Conservation (phyloP, 306 rosid species). For the Casuarina equisetifolia region DNA sequence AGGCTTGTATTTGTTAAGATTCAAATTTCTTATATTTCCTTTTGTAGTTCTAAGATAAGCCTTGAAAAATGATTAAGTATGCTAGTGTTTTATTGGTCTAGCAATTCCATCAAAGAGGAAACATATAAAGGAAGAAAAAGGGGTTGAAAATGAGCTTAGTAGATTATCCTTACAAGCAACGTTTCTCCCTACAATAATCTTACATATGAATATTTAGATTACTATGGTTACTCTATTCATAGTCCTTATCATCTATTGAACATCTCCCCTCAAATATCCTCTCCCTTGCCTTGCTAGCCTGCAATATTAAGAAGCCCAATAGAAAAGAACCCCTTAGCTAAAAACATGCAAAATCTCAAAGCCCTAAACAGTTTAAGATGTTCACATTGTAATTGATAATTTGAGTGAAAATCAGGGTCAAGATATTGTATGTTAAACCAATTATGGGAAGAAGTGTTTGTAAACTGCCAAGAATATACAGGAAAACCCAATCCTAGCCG, state of each 20-base stretch:
- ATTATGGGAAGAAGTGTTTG: neutral
- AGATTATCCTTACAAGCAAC: neutral
- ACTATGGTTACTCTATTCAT: neutral
- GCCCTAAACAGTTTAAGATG: neutral
- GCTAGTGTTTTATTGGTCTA: neutral
- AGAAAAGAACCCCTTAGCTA: neutral
- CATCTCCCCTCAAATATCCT: constrained; percentile 45
- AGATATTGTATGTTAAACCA: neutral
- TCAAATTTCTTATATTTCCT: too few relatives aligned
- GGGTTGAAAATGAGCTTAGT: neutral
- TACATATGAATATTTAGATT: neutral
- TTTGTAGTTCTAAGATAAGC: neutral
- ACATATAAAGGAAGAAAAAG: neutral
- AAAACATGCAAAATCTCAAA: neutral
- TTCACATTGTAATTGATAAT: neutral
- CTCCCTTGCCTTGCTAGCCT: constrained; percentile 58
- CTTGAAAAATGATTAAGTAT: neutral
- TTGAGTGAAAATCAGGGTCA: neutral
- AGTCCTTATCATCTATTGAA: constrained; percentile 28
- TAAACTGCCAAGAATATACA: neutral
- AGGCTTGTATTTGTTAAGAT: too few relatives aligned
- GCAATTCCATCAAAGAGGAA: neutral
- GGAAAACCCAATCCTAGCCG: neutral
- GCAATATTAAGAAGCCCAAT: constrained; percentile 28
- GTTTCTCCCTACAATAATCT: neutral